Conservation (phyloP, 2,329 filamentous ascomycete species). For the Aspergillus luchuensis region DNA sequence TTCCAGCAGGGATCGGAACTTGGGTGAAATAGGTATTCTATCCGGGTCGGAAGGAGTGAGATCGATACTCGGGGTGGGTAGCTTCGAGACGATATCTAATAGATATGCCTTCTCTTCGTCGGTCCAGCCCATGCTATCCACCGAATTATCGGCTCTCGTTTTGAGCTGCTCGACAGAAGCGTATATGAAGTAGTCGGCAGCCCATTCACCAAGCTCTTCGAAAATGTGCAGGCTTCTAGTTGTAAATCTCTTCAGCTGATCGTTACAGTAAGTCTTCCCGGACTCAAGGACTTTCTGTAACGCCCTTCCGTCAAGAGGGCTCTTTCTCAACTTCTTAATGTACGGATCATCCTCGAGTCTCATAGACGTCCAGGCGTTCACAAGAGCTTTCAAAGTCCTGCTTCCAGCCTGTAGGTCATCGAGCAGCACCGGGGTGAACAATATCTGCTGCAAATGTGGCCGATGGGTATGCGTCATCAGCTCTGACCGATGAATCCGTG, state of each 20-base stretch:
- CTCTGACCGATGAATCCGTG: conserved; percentile 68
- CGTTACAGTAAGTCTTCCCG: conserved; percentile 46
- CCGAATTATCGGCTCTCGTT: conserved; percentile 27
- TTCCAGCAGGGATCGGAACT: conserved; percentile 59
- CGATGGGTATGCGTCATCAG: conserved; percentile 68
- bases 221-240: conserved; percentile 55
- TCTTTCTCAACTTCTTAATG: conserved; percentile 51
- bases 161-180: conserved; percentile 48
- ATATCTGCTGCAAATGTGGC: conserved; percentile 50
- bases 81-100: conserved; percentile 38
- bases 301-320: conserved; percentile 38
- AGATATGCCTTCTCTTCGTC: conserved; percentile 60
- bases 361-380: conserved; percentile 45
- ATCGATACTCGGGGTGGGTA: conserved; percentile 24
- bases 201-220: conserved; percentile 67
- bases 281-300: conserved; percentile 32
- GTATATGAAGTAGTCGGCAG: conserved; percentile 66
- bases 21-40: conserved; percentile 53
- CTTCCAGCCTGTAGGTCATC: conserved; percentile 6
- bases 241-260: conserved; percentile 60
- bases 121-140: conserved; percentile 46
- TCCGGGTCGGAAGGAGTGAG: conserved; percentile 6
- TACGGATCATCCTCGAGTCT: conserved; percentile 65
- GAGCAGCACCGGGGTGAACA: conserved; percentile 18
- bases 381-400: conserved; percentile 49